Evolutionary conservation across 768 basidiomycete species (phyloP), one percentile per base, ranked within the genome.

Genomic region (Crucibulum laeve): DNA sequence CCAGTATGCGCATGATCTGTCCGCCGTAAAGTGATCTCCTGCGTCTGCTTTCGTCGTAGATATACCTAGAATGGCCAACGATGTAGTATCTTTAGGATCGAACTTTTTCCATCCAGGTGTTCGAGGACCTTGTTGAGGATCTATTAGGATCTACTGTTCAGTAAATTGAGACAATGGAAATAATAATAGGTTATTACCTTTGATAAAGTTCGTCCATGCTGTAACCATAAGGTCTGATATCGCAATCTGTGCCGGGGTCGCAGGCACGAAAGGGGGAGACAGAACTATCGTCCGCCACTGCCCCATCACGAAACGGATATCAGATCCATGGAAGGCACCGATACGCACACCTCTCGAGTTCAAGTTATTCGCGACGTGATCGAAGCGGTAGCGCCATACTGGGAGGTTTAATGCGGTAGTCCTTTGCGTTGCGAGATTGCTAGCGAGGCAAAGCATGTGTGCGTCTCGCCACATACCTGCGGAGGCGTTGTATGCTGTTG

Each of bases 171-270:
- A 45, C n/a, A 18, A 17, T 6, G 24, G 19, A 19, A 22, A 35
- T 5, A 25, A 43, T 42, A 25, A 19, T 10, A 49, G 4, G n/a
- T 48, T 2, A 15, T n/a, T n/a, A 62, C 63, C 58, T 57, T 63
- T 63, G 45, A 65, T 50, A 40, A 65, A 65, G 42, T 65, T 65
- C n/a, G 59, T 60, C 63, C 63, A 65, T 6, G 61, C 63, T n/a
- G 49, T 53, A 18, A 62, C 59, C 61, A 63, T 62, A 23, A 60
- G 36, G 47, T 63, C 60, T 8, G 61, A 65, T n/a, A 65, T 52
- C 11, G 43, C 46, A 19, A 64, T 53, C 44, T 63, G 51, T 15
- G 61, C 57, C 10, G 48, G 41, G 3, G 60, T 61, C 0, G 63
- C 63, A 15, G 55, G 49, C 7, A 61, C 52, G 39, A 61, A 62